Conservation (phyloP, 352 stramenopile genomes). For the Aphanomyces euteiches region DNA sequence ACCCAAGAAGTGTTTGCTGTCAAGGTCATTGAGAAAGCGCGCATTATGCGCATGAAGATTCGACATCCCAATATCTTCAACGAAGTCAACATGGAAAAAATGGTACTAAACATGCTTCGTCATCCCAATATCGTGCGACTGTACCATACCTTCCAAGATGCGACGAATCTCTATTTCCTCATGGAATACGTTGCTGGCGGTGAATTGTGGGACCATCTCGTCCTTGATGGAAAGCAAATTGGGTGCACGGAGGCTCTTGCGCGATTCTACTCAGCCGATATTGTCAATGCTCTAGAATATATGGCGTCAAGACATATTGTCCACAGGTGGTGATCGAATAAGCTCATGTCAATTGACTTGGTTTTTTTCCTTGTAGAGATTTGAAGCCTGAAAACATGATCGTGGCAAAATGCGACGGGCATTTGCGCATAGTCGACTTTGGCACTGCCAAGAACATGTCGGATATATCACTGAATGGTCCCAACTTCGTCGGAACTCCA, state of each 20-base stretch:
- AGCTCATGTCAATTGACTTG: neutral
- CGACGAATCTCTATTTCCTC: slow-evolving; percentile 92
- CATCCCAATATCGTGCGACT: slow-evolving; percentile 92
- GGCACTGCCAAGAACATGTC: slow-evolving; percentile 73
- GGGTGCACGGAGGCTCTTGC: slow-evolving; percentile 73
- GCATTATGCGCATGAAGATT: slow-evolving; percentile 78
- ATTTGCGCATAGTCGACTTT: slow-evolving; percentile 80
- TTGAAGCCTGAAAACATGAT: slow-evolving; percentile 97
- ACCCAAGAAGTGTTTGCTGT: slow-evolving; percentile 93
- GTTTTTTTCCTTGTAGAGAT: slow-evolving; percentile 33
- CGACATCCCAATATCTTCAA: slow-evolving; percentile 98
- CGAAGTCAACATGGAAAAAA: slow-evolving; percentile 97
- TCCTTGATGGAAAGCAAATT: slow-evolving; percentile 71
- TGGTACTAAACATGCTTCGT: slow-evolving; percentile 83
- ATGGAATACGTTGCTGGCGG: slow-evolving; percentile 90
- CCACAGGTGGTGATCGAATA: slow-evolving; percentile 53
- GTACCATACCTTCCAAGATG: slow-evolving; percentile 94
- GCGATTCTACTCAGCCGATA: slow-evolving; percentile 83
- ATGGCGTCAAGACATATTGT: slow-evolving; percentile 91
- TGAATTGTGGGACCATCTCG: slow-evolving; percentile 91
- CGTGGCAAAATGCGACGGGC: slow-evolving; percentile 41
- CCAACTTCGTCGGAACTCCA: slow-evolving; percentile 85
- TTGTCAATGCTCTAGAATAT: slow-evolving; percentile 90
- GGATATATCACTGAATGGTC: slow-evolving; percentile 58
- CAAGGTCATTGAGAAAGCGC: slow-evolving; percentile 93